These are phyloP conservation scores for Coemansia sp. DNA, from an alignment of 192 early-diverging fungal genomes.

Conservation along the genomic window DNA sequence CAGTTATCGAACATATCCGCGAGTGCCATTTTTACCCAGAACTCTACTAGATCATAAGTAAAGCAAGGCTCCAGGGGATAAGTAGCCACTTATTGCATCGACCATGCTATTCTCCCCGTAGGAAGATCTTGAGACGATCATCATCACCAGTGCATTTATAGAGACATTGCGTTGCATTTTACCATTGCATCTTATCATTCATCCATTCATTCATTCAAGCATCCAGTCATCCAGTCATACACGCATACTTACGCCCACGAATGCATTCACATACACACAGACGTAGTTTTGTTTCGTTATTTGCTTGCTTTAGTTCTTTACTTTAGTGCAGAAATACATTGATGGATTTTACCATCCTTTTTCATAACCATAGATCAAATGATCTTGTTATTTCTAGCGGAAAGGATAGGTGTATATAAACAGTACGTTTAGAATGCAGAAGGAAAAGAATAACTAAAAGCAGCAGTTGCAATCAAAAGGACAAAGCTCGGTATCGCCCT, in stretches of 20 bases:
- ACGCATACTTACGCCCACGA: not conserved
- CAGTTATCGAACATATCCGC: slow-evolving; percentile 7
- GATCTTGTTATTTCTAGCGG: not conserved
- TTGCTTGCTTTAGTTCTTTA: not conserved
- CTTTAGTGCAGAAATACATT: not conserved
- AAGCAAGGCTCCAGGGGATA: no score
- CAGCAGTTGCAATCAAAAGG: slow-evolving; percentile 53
- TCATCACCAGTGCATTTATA: no score
- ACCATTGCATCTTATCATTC: no score
- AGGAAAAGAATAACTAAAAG: slow-evolving; percentile 7
- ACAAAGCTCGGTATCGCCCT: slow-evolving; percentile 42
- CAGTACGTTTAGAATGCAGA: not conserved
- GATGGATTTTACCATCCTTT: no score
- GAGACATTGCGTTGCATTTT: no score
- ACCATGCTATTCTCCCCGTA: no score
- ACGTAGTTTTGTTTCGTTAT: not conserved
- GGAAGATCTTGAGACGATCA: no score
- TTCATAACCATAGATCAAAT: no score
- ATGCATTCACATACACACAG: not conserved
- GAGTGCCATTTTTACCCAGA: slow-evolving; percentile 19
- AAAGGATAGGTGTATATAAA: not conserved
- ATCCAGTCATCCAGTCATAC: not conserved
- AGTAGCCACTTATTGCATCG: no score
- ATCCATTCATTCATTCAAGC: not conserved
- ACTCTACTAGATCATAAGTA: not conserved